Conservation (phyloP, 805 yeast genomes). For the Metschnikowia borealis region DNA sequence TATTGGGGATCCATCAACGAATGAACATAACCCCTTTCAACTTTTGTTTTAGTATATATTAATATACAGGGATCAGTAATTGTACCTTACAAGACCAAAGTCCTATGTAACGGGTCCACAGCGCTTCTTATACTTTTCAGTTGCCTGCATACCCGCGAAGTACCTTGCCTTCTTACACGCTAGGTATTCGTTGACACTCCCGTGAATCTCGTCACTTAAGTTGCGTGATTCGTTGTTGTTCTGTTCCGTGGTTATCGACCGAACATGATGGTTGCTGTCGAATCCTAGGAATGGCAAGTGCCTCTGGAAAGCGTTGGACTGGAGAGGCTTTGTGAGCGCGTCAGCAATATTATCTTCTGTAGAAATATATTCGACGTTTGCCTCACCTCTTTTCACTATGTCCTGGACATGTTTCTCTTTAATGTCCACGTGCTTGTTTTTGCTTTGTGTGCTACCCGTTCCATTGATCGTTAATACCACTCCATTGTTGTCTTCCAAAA, state of each 20-base stretch:
- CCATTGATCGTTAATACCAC: conserved; percentile 2
- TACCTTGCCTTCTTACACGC: too few relatives aligned
- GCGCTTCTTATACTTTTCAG: too few relatives aligned
- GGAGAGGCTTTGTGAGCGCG: background rate
- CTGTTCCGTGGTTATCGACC: background rate
- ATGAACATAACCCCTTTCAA: too few relatives aligned
- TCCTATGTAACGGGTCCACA: too few relatives aligned
- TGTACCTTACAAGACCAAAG: too few relatives aligned
- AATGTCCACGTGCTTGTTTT: background rate
- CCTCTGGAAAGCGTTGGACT: background rate
- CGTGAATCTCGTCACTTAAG: background rate
- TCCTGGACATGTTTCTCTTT: background rate
- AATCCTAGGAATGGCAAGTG: background rate
- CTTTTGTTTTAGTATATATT: too few relatives aligned
- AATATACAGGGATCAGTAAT: too few relatives aligned
- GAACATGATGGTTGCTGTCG: background rate
- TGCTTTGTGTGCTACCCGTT: background rate
- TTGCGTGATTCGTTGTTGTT: background rate
- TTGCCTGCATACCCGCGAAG: too few relatives aligned
- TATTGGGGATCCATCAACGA: too few relatives aligned
- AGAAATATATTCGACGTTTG: background rate
- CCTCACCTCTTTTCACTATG: background rate
- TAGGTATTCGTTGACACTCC: background rate
- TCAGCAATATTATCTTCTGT: background rate
- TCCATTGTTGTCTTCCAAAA: conserved; percentile 8